These are phyloP conservation scores for Lithocarpus polystachyus DNA, from an alignment of 306 rosid genomes.

Conservation along the genomic window DNA sequence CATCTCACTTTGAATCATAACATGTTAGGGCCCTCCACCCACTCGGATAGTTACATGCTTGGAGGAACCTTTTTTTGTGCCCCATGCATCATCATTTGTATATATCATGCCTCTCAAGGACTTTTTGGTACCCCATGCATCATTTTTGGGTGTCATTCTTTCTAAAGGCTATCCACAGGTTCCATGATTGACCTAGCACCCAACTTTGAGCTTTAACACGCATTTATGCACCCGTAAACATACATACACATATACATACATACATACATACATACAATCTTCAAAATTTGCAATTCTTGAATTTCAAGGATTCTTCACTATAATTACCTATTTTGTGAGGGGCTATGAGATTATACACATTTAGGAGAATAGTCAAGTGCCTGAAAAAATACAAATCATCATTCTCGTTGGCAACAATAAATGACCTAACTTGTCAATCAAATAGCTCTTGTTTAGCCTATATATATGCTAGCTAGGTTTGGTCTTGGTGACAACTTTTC, in stretches of 20 bases:
- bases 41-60: slow-evolving; percentile 28
- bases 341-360: no score
- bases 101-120: slow-evolving; percentile 13
- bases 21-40: slow-evolving; percentile 46
- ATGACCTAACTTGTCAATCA: neutral
- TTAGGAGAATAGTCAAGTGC: no score
- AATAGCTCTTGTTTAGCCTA: neutral
- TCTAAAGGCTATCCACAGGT: slow-evolving; percentile 33
- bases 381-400: no score
- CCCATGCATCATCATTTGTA: slow-evolving; percentile 40
- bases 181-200: slow-evolving; percentile 21
- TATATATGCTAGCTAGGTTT: neutral
- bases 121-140: slow-evolving; percentile 27
- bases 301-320: no score
- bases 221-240: neutral
- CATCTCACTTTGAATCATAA: slow-evolving; percentile 29
- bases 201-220: neutral
- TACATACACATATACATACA: neutral
- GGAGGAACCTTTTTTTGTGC: slow-evolving; percentile 41
- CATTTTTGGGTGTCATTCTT: slow-evolving; percentile 16
- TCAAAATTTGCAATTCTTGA: neutral
- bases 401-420: neutral
- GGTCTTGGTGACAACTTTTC: neutral
- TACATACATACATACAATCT: neutral
- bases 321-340: no score